A percentile compares a stretch with the other conserved stretches of the same genome.
Evolutionary conservation across 441 rosid species (phyloP).

Genomic region (Adansonia gregorii): DNA sequence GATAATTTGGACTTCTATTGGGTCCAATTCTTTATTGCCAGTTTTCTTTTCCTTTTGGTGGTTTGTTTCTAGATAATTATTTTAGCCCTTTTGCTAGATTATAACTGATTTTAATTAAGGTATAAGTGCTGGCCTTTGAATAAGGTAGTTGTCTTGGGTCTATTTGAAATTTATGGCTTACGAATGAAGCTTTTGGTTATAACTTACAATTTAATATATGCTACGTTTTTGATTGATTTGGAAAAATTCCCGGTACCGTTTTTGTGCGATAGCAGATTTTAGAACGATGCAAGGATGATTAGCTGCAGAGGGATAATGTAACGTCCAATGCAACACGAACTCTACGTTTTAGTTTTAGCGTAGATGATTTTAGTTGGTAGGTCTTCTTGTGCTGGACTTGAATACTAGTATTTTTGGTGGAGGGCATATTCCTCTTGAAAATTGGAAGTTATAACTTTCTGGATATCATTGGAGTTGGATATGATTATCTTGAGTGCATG

Average conservation of each 20-base stretch:
- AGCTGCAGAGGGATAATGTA: neutral
- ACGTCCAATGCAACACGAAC: neutral
- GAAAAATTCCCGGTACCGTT: neutral
- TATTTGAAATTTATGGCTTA: neutral
- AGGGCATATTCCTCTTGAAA: constrained; percentile 2
- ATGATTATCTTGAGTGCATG: neutral
- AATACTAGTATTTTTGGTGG: constrained; percentile 11
- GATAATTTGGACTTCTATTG: constrained; percentile 28
- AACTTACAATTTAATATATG: neutral
- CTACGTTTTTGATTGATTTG: neutral
- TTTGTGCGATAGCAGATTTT: neutral
- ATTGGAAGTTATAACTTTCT: neutral
- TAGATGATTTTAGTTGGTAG: constrained; percentile 13
- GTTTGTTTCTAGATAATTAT: neutral
- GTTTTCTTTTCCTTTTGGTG: neutral
- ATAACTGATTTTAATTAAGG: constrained; percentile 6
- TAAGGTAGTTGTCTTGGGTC: constrained; percentile 7
- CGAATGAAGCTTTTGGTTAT: constrained; percentile 15
- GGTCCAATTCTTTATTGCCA: constrained; percentile 24
- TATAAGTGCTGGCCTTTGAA: constrained; percentile 21
- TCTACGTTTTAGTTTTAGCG: neutral
- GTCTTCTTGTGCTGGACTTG: neutral
- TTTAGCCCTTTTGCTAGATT: constrained; percentile 6
- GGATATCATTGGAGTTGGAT: neutral
- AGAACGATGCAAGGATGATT: neutral